Evolutionary conservation across 1,139 yeast genomes (phyloP), one percentile per base, ranked within the genome.

Genomic region (Arxiozyma telluris): DNA sequence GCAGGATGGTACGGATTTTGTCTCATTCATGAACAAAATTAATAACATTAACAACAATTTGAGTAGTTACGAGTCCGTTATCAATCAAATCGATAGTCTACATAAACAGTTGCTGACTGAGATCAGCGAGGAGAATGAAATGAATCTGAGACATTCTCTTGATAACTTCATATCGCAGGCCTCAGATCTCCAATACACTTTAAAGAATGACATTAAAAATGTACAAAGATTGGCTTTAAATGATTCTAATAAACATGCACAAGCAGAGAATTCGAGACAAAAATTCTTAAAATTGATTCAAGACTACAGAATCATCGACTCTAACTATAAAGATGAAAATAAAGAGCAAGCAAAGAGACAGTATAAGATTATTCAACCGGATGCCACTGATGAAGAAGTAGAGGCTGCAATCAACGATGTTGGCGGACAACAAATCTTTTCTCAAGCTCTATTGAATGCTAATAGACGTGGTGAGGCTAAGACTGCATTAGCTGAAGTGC

Each of bases 391-490:
- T 38, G 88, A 80, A 50, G 96, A 91, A 71, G 82, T 87, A 55
- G 81, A 79, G 62, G 87, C 83, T 56, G 97, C 95, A 47, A 83
- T 88, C 54, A 95, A 86, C 63, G 93, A 87, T 66, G 83, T 83
- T 53, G 87, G 87, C 62, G 86, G 90, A 54, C 89, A 87, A 68
- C 98, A 91, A 73, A 87, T 90, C 66, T 93, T 93, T 74, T 91
- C 94, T 59, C 96, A 90, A 73, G 97, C 97, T 18, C 78, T 93
- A 62, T 76, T 89, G 78, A 89, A 86, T 74, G 86, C 96, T 55
- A 88, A 89, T 71, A 84, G 97, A 74, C 84, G 96, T 66, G 98
- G 98, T 62, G 96, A 93, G 73, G 98, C 98, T 52, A 82, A 95
- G 71, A 83, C 96, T 41, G 98, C 95, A 3, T 79, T 93, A 64